Evolutionary conservation across 2,329 filamentous ascomycete species (phyloP), one percentile per base, ranked within the genome.

Genomic region (Blumeria graminis): DNA sequence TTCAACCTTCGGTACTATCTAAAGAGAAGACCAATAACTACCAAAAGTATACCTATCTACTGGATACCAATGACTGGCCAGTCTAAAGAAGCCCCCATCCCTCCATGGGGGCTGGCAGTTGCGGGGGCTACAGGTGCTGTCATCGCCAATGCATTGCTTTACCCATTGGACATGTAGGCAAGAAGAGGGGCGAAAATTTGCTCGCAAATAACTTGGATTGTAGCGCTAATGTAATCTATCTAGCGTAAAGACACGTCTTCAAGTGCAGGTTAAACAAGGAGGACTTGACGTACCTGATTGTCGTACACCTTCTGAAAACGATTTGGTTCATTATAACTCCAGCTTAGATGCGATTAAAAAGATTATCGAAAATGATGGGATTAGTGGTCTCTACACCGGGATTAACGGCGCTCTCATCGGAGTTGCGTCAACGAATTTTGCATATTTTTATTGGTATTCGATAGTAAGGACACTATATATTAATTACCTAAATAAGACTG

Each of bases 371-470:
- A 80, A 80, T 56, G 92, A 98, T 62, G 92, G 92, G 35, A 57
- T 92, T 8, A 65, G 73, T 51, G 92, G 92, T 6, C 77, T 98
- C 7, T 98, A 98, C 65, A 80, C 85, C 55, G 92, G 92, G 59
- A 89, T 98, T 68, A 76, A 80, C 58, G 89, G 90, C 55, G 81
- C 89, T 4, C 74, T 98, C 16, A 72, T 96, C 55, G 92, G 92
- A 56, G 92, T 98, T 38, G 90, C 88, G 1, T 95, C 89, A 32
- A 96, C 90, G 55, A 98, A 98, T 70, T 98, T 98, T 68, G 92
- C 92, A 64, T 98, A 98, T 71, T 98, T 98, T 69, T 98, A 98
- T 72, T 96, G 90, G 89, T 96, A 96, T 69, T 90, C 87, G 5
- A 71, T 92, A 33, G 86, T 95, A 35, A 81, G 92, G 60, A 80